These are phyloP conservation scores for Didymosphaeria variabile DNA, from an alignment of 2,329 filamentous ascomycete genomes.

Conservation along the genomic window DNA sequence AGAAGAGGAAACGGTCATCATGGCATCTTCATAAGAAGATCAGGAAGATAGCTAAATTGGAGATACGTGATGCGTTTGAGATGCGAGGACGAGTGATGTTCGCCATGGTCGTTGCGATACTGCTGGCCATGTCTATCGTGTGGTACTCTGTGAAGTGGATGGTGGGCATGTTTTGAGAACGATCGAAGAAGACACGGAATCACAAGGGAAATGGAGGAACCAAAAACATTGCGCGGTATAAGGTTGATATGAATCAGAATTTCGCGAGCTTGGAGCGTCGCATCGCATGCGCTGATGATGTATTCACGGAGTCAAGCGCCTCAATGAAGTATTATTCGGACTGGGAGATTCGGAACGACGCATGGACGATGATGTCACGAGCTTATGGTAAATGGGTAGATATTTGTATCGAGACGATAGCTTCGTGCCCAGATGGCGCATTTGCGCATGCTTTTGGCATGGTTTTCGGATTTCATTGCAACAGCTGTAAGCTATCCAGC, in stretches of 20 bases:
- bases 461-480: too few relatives aligned
- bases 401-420: too few relatives aligned
- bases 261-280: too few relatives aligned
- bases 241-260: background rate
- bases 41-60: slow-evolving; percentile 67
- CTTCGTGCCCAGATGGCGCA: too few relatives aligned
- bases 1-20: slow-evolving; percentile 31
- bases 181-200: background rate
- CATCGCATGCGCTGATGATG: too few relatives aligned
- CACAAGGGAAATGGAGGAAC: background rate
- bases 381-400: too few relatives aligned
- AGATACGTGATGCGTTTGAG: slow-evolving; percentile 71
- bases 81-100: slow-evolving; percentile 65
- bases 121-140: slow-evolving; percentile 25
- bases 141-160: slow-evolving; percentile 37
- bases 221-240: background rate
- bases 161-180: slow-evolving; percentile 1
- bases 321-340: too few relatives aligned
- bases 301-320: too few relatives aligned
- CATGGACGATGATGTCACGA: too few relatives aligned
- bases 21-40: slow-evolving; percentile 56
- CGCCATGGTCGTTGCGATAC: slow-evolving; percentile 53
- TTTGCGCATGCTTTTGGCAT: too few relatives aligned
- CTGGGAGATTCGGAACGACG: too few relatives aligned
- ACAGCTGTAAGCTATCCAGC: too few relatives aligned